Base-by-base conservation (phyloP, 495 filamentous ascomycete genomes). In the Aspergillus ellipticus region DNA sequence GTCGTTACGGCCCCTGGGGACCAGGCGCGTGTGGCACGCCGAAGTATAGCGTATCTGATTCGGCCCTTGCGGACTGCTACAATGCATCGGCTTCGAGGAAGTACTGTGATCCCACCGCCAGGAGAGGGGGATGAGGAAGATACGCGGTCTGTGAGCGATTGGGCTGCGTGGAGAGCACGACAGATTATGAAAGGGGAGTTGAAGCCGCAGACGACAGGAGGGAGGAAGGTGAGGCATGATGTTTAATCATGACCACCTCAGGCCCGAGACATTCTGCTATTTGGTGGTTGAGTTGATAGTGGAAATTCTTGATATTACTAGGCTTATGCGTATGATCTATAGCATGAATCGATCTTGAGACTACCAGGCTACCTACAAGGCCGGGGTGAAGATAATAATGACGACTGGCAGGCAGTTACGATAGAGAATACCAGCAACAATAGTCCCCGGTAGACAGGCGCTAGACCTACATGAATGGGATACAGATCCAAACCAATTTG, bases 31-130 rank as follows among this genome's bases (percentile, higher is more conserved):
- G 58, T 56, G 11, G 48, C 55, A 8, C 47, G 69, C 10, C 59
- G 65, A 26, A 72, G 66, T 49, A 26, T 75, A 20, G 71, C 68
- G 13, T 70, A 70, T 57, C 63, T 77, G 6, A 55, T 67, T 24
- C 53, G 71, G 16, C 60, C 71, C 13, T 48, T 53, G 26, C 29
- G 52, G 31, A 52, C 55, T 17, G 61, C 55, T 2, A 41, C 50
- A 7, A 63, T 67, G 66, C 28, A 45, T 33, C 37, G 62, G n/a
- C 33, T 64, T 22, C 42, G 26, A 15, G 53, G 52, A 10, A 33
- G 31, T 33, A 52, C 21, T 10, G 19, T 33, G 16, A 55, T 60
- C 8, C 52, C 56, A n/a, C 46, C 41, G 15, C 37, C 35, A 20
- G 41, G 3, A 2, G 41, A 42, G 41, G 41, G 41, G 17, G 41